Percentiles rank a stretch among this genome's conserved stretches.
Conservation (phyloP, 148 eudicot genomes). For the Nepenthes mirabilis region DNA sequence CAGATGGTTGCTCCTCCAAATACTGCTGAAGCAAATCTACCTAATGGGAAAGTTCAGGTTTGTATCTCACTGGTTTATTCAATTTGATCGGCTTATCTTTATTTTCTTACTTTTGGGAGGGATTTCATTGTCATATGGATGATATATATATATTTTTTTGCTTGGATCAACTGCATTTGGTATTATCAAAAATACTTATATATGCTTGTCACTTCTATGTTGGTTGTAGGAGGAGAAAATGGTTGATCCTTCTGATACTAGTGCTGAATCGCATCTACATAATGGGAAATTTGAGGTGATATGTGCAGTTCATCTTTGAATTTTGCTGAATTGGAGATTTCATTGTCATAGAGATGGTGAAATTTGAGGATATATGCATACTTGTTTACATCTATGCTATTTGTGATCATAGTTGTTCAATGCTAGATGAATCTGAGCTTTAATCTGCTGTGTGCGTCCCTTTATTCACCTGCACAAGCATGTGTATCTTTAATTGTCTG, state of each 20-base stretch:
- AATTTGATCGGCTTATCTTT: neutral
- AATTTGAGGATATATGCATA: neutral
- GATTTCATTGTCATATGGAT: neutral
- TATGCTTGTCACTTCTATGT: too few species aligned
- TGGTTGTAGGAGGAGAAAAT: too few species aligned
- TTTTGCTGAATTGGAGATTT: neutral
- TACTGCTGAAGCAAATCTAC: constrained; percentile 12
- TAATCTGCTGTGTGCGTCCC: neutral
- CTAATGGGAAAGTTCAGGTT: constrained; percentile 19
- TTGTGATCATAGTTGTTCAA: neutral
- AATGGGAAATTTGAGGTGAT: too few species aligned
- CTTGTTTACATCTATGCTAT: neutral
- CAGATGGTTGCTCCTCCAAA: constrained; percentile 2
- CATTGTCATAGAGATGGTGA: neutral
- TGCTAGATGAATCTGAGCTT: too few species aligned
- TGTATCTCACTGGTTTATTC: neutral
- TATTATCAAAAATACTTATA: too few species aligned
- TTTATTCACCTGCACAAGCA: neutral
- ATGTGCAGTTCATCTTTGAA: too few species aligned
- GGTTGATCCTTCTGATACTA: too few species aligned
- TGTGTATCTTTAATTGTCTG: too few species aligned
- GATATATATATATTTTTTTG: too few species aligned
- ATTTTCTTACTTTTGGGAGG: neutral
- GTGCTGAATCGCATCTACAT: too few species aligned
- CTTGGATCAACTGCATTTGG: too few species aligned